phyloP scores from a whole-genome alignment of 805 yeast species.

The Komagataella pseudopastoris region DNA sequence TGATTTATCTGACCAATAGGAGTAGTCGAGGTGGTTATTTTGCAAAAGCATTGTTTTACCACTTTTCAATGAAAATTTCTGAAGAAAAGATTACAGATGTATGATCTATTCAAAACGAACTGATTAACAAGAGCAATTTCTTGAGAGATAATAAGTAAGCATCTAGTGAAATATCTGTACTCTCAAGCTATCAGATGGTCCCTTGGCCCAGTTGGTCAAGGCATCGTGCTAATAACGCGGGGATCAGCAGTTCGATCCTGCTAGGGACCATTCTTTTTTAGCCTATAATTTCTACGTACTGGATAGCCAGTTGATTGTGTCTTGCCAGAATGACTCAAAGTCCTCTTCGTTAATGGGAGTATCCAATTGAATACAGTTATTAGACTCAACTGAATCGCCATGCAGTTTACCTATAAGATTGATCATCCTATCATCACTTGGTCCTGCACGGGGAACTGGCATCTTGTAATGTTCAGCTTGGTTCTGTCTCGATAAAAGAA shows the following conservation, averaged over 20 bases:
- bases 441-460: background rate
- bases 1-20: too few species aligned
- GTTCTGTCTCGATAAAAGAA: conserved; percentile 3
- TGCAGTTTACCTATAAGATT: background rate
- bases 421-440: background rate
- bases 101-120: too few species aligned
- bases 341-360: background rate
- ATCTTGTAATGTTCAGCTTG: background rate
- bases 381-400: background rate
- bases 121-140: too few species aligned
- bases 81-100: too few species aligned
- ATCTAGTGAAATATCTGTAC: background rate
- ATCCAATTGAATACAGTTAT: conserved; percentile 5
- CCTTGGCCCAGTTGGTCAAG: conserved; percentile 14
- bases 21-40: too few species aligned
- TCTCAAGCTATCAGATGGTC: conserved; percentile 2
- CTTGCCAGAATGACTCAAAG: background rate
- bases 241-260: conserved; percentile 67
- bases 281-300: too few species aligned
- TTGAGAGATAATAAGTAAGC: background rate
- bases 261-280: conserved; percentile 44
- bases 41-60: too few species aligned
- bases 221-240: conserved; percentile 13
- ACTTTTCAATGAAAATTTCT: too few species aligned
- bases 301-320: background rate